Base-by-base conservation (phyloP, 73 alveolate species). In the Effrenium voratum region DNA sequence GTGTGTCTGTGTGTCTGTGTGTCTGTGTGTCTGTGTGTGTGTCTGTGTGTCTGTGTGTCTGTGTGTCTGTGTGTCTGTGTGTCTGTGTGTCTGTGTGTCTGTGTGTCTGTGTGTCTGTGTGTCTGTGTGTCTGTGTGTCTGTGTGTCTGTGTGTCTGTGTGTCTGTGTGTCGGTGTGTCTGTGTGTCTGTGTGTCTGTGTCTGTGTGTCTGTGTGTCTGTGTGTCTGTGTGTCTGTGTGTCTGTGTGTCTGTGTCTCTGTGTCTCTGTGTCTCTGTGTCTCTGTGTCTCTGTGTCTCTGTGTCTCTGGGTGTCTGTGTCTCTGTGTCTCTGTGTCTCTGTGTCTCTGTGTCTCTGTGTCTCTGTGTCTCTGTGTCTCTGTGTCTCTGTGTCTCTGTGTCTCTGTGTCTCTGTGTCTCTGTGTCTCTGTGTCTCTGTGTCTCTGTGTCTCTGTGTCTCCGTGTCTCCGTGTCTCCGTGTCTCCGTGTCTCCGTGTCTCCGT, bases 1-100 rank as follows among this genome's bases (percentile, higher is more conserved):
- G 70, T 55, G 70, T 55, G 70, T 55, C 32, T 55, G 70, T 55
- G 70, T 55, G 70, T 55, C 70, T 55, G 70, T 55, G 70, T 55
- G 70, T 55, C 32, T 55, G 70, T 55, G 32, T 55, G 70, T 55
- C 32, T 55, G 70, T 55, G 70, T 55, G 70, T 55, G 70, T 55
- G 32, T 55, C 32, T 55, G 70, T 55, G 70, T 55, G 70, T 55
- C 70, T 55, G 70, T 55, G 70, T 55, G 70, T 55, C 32, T 55
- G 32, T 55, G 70, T 55, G 70, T 55, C 32, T 55, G 70, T 55
- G 70, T 55, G 70, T 55, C 70, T 55, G 70, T 55, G 70, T 55
- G 70, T 55, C 70, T 55, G 70, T 55, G 70, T 55, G 70, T 55
- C 70, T 55, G 70, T 55, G 70, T 55, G 70, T 55, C 70, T 55